Base-by-base conservation (phyloP, 352 stramenopile genomes). In the Globisporangium acanthophoron region DNA sequence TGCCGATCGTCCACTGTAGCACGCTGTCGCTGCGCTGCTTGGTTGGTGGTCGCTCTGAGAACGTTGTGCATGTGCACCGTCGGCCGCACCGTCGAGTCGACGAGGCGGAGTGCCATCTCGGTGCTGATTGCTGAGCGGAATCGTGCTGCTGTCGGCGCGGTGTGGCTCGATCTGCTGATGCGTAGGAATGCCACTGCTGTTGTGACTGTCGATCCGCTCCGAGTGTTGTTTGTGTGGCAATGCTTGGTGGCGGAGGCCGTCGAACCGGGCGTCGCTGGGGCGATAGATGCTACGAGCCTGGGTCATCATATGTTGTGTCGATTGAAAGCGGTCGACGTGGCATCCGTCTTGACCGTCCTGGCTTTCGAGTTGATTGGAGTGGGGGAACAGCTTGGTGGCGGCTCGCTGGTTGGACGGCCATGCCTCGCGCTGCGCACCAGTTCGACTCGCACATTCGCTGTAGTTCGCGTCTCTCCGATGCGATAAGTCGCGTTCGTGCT, bases 401-500 rank as follows among this genome's bases (percentile, higher is more conserved):
- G 37, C 37, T 43, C 37, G 37, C 18, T 43, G 37, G 12, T 43
- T 12, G 12, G 37, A 18, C 37, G 37, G 6, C 37, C 37, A 43
- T 12, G 12, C 37, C 37, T 43, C 37, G 5, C 37, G 37, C 11
- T 6, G 37, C 37, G 37, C 37, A 37, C 9, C 33, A 37, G 6
- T 11, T 37, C 9, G 6, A 37, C 33, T 37, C 9, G 33, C 9
- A 20, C 55, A 62, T 37, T 48, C 40, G 40, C 47, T 7, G 20
- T 24, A 29, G 48, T 39, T 35, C 31, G 12, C 29, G 37, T 35
- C 21, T 61, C n/a, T 21, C 41, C 85, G 67, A 48, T 76, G 62
- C 1, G 72, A 71, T 46, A 86, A 85, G 11, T 88, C 68, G 5
- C 53, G 61, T 6, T 78, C 56, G 12, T 64, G 62, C 40, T 74